Percentiles rank a stretch among this genome's conserved stretches.
These are phyloP conservation scores for Leccinum pachyderme DNA, from an alignment of 1,284 basidiomycete genomes.

Conservation along the genomic window DNA sequence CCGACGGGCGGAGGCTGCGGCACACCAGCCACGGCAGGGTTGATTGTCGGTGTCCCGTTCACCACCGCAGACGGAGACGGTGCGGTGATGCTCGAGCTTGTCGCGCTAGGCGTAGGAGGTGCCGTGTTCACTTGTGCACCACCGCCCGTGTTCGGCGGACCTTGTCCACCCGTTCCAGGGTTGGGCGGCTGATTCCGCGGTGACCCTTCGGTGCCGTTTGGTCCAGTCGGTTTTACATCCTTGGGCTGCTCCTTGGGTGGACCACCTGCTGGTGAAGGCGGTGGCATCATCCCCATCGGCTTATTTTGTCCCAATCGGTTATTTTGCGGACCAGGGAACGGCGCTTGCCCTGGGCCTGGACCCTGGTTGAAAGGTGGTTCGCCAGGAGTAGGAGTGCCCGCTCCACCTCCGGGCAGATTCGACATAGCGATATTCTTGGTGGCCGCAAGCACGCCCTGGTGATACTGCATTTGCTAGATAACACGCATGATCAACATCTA, in stretches of 20 bases:
- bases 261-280: conserved; percentile 50
- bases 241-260: conserved; percentile 42
- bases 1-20: background rate
- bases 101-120: conserved; percentile 48
- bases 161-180: conserved; percentile 16
- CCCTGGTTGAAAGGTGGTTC: conserved; percentile 38
- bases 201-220: conserved; percentile 39
- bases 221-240: conserved; percentile 25
- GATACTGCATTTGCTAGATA: conserved; percentile 23
- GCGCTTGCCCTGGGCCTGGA: conserved; percentile 17
- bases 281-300: conserved; percentile 45
- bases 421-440: conserved; percentile 29
- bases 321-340: conserved; percentile 35
- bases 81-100: conserved; percentile 38
- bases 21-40: conserved; percentile 16
- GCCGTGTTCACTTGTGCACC: conserved; percentile 36
- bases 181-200: conserved; percentile 41
- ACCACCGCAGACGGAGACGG: conserved; percentile 46
- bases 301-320: conserved; percentile 37
- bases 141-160: conserved; percentile 2
- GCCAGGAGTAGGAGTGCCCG: conserved; percentile 37
- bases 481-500: conserved; percentile 12
- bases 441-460: conserved; percentile 22
- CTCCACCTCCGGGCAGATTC: conserved; percentile 23
- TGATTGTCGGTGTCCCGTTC: conserved; percentile 34